These are phyloP conservation scores for Pyricularia pennisetigena DNA, from an alignment of 2,329 filamentous ascomycete genomes.

Conservation along the genomic window DNA sequence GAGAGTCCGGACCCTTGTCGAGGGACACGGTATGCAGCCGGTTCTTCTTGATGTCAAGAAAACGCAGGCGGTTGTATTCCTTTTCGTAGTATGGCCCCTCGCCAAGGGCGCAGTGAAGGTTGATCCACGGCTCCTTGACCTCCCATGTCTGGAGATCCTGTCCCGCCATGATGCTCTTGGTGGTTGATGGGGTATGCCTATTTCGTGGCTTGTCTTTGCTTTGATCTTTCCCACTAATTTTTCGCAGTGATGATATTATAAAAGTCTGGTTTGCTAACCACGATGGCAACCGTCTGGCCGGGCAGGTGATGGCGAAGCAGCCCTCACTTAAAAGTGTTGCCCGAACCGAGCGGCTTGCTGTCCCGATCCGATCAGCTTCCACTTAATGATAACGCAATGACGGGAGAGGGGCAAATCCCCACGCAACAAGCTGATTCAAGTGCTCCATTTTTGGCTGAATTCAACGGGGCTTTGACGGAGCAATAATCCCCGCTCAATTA, in stretches of 20 bases:
- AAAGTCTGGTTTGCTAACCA: background rate
- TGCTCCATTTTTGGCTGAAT: slow-evolving; percentile 1
- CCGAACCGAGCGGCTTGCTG: background rate
- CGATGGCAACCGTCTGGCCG: background rate
- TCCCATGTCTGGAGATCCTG: slow-evolving; percentile 36
- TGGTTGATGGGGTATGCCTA: background rate
- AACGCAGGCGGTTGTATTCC: slow-evolving; percentile 55
- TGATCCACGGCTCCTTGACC: slow-evolving; percentile 45
- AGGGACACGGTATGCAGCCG: slow-evolving; percentile 65
- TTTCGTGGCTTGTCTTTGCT: too few relatives aligned
- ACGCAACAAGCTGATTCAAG: background rate
- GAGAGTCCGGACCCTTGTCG: slow-evolving; percentile 47
- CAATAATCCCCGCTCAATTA: background rate
- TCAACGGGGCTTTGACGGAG: background rate
- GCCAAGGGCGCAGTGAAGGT: slow-evolving; percentile 55
- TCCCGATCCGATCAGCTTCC: background rate
- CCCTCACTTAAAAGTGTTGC: background rate
- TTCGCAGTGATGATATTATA: background rate
- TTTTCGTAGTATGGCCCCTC: slow-evolving; percentile 69
- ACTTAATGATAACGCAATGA: background rate
- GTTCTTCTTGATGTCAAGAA: slow-evolving; percentile 74
- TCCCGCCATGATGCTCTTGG: slow-evolving; percentile 18
- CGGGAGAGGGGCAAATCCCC: background rate
- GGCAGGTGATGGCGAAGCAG: background rate
- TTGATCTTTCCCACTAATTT: background rate